Evolutionary conservation across 176 grass and related monocot species (phyloP).

Genomic region (Aegilops sharonensis): DNA sequence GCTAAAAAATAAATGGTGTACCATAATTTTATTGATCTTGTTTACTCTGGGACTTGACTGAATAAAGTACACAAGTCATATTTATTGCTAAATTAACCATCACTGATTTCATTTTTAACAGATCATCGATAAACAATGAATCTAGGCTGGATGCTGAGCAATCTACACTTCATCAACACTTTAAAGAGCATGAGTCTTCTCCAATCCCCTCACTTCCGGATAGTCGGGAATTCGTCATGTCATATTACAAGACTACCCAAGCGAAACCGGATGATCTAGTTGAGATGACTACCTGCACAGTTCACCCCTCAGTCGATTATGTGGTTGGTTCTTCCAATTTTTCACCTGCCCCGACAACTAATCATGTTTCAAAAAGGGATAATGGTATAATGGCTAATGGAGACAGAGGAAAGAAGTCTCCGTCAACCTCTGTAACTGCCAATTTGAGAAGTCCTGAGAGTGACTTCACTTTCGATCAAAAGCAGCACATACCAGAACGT

Average conservation of each 20-base stretch:
- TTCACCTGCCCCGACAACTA: constrained; percentile 22
- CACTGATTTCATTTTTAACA: constrained; percentile 23
- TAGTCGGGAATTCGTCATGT: constrained; percentile 50
- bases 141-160: constrained; percentile 35
- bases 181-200: constrained; percentile 44
- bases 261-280: constrained; percentile 38
- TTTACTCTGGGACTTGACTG: not conserved
- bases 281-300: constrained; percentile 38
- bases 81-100: not conserved
- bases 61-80: constrained; percentile 14
- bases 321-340: constrained; percentile 34
- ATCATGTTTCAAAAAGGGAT: constrained; percentile 30
- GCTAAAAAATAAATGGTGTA: not conserved
- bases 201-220: constrained; percentile 42
- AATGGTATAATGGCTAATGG: constrained; percentile 30
- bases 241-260: constrained; percentile 53
- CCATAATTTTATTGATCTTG: constrained; percentile 24
- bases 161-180: constrained; percentile 49
- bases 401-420: constrained; percentile 18
- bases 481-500: constrained; percentile 23
- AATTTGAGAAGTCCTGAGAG: constrained; percentile 32
- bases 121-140: constrained; percentile 44
- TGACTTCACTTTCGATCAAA: constrained; percentile 32
- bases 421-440: constrained; percentile 22
- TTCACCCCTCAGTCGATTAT: constrained; percentile 49